Base-by-base conservation (phyloP, 768 basidiomycete genomes). In the Hypholoma fasciculare region DNA sequence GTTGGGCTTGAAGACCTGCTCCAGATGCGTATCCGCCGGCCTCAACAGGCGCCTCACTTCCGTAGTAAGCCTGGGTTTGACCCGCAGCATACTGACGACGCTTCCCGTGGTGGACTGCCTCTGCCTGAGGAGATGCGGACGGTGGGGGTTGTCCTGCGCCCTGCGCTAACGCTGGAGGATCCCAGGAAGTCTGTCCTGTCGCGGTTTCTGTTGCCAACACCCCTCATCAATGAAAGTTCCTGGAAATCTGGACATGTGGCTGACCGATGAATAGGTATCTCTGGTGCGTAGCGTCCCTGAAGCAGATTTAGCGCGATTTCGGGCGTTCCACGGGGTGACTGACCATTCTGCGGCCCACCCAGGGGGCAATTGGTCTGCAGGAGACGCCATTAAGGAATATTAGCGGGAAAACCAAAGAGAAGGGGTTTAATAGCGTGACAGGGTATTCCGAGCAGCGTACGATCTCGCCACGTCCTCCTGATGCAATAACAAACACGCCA, bases 281-380 rank as follows among this genome's bases (percentile, higher is more conserved):
- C 72, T 93, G 89, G 72, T 90, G 81, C 59, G 80, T 80, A 52
- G 78, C 76, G 72, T 96, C 92, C 94, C 94, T 95, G 69, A 43
- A 59, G 59, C 54, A 52, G 55, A 61, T 66, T 58, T 71, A 53
- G 62, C 59, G 51, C 38, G 49, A 54, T 49, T 56, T 62, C 46
- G 52, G 30, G 14, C 17, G 52, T 46, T 48, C 19, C 30, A 56
- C 59, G 30, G 51, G 26, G 51, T 37, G 1, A 72, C 78, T 63
- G 70, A 93, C 96, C 96, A 97, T 81, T 96, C 89, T 69, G 93
- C 91, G 62, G 83, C 80, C 96, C 96, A 97, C 42, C 95, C 96
- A 62, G 89, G 89, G 59, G 96, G 96, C 38, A 97, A 75, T 71
- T 92, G 86, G 68, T 86, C 82, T 63, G 71, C 74, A 61, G 79